Percentiles rank a stretch among this genome's conserved stretches.
These are phyloP conservation scores for Hippophae gyantsensis DNA, from an alignment of 306 rosid genomes.

Conservation along the genomic window DNA sequence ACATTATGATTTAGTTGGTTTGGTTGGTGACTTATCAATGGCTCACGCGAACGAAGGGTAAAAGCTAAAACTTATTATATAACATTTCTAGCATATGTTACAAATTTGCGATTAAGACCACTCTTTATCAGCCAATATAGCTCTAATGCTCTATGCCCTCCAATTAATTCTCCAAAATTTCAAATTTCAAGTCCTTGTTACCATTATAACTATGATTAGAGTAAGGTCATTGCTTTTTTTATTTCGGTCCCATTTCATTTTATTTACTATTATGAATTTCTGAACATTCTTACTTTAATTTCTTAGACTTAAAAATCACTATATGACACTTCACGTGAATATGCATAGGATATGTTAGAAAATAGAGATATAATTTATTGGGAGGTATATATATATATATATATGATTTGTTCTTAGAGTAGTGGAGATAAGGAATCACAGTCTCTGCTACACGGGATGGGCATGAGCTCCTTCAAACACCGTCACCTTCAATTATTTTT, in stretches of 20 bases:
- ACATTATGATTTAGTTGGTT: not conserved
- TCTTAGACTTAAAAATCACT: not conserved
- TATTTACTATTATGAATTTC: not conserved
- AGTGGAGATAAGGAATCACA: not conserved
- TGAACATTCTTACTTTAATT: not conserved
- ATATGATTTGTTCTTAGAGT: not conserved
- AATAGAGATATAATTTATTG: not conserved
- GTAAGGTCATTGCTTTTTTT: not conserved
- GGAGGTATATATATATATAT: not conserved
- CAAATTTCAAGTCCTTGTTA: not conserved
- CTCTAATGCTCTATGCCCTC: not conserved
- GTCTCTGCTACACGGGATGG: not conserved
- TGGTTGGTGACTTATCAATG: not conserved
- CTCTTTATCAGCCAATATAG: not conserved
- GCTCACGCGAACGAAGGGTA: not conserved
- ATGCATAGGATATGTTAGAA: not conserved
- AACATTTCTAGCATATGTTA: not conserved
- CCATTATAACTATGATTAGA: not conserved
- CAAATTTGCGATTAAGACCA: not conserved
- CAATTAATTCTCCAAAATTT: not conserved
- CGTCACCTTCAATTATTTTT: not conserved
- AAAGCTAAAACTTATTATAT: not conserved
- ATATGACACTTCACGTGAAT: not conserved
- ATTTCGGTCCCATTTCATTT: not conserved
- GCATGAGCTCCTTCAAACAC: not conserved